Evolutionary conservation across 495 filamentous ascomycete species (phyloP), one percentile per base, ranked within the genome.

Genomic region (Tuber borchii): DNA sequence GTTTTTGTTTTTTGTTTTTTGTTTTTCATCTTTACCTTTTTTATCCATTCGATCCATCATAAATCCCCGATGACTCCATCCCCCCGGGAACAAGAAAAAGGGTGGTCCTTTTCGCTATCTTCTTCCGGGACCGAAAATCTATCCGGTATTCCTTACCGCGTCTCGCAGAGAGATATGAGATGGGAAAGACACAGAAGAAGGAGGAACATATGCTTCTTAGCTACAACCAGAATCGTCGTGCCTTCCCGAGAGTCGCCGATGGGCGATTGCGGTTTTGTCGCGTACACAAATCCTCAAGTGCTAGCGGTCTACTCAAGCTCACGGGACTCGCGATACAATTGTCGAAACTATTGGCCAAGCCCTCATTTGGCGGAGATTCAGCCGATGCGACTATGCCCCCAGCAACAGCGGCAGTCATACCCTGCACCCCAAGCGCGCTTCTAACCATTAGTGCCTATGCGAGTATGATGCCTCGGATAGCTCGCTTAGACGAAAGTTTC

Each of bases 311-410:
- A 78, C 69, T 70, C 74, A 42, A 31, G 46, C 6, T 19, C 76
- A 14, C 76, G 78, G 65, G 75, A 72, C 31, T 70, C 78, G 31
- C 73, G 78, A 39, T 79, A 76, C 43, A 76, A 79, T 40, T 79
- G 78, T 65, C 78, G 78, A 40, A 79, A 72, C 70, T 79, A 75
- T 70, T 79, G 78, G 78, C 78, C 78, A 34, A 79, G 72, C 37
- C 78, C 72, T 70, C 78, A 79, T 72, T 78, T 70, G 45, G 72
- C 61, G 4, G 78, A 79, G n/a, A 79, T 46, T 79, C 78, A 5
- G 72, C 73, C 16, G 76, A 78, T 45, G 73, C 78, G 42, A 74
- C 78, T 20, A 72, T 77, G 22, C 69, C 72, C 46, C 78, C 78
- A 51, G 75, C 76, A n/a, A 61, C 51, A 16, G n/a, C 51, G n/a